phyloP scores from a whole-genome alignment of 2,329 filamentous ascomycete genomes.

The Fusarium scirpi region DNA sequence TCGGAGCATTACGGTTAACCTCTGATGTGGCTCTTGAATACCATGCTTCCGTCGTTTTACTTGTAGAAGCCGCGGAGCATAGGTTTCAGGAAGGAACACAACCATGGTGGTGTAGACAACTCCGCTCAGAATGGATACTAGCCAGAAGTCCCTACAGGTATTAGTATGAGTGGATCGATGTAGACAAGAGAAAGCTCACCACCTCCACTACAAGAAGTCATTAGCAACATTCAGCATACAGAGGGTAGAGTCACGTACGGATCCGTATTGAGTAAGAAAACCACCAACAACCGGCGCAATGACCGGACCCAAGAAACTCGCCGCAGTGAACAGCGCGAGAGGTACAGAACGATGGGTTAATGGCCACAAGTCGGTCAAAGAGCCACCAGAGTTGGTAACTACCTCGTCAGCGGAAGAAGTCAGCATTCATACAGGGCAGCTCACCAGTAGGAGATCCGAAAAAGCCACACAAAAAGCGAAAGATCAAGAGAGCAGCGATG shows the following conservation, averaged over 20 bases:
- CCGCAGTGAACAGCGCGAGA: neutral
- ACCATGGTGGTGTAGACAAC: neutral
- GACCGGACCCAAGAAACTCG: neutral
- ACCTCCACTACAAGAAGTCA: neutral
- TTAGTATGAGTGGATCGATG: neutral
- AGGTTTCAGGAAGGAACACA: accelerated
- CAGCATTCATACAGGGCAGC: neutral
- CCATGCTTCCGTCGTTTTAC: neutral
- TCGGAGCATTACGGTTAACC: accelerated
- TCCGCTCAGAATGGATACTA: neutral
- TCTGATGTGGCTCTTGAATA: neutral
- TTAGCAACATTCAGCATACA: neutral
- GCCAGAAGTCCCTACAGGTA: neutral
- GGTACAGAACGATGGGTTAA: neutral
- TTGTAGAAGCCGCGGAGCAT: neutral
- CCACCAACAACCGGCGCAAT: neutral
- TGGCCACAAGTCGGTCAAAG: neutral
- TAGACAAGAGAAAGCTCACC: neutral
- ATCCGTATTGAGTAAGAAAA: neutral
- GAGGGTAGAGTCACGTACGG: neutral
- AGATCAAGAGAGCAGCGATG: neutral
- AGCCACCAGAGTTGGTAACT: neutral
- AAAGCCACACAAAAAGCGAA: neutral
- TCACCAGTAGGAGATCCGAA: neutral
- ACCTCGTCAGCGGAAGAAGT: neutral